phyloP scores from a whole-genome alignment of 192 early-diverging fungal genomes.

The Backusella tuberculispora region DNA sequence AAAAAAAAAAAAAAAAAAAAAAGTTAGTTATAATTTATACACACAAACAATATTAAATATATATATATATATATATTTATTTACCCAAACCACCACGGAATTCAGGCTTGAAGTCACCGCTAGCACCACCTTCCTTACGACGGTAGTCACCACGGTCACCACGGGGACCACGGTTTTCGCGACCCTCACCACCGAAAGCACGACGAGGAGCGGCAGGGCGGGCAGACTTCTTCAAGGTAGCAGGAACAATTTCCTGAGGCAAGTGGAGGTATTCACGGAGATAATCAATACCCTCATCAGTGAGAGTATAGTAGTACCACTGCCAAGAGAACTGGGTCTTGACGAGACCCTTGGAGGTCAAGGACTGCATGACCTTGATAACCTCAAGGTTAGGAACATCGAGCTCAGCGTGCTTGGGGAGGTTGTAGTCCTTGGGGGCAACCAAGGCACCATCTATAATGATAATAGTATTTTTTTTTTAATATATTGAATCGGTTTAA shows the following conservation, averaged over 20 bases:
- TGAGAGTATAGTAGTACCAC: slow-evolving; percentile 99
- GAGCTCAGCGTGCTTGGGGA: slow-evolving; percentile 94
- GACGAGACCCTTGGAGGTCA: slow-evolving; percentile 91
- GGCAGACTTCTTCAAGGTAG: no score
- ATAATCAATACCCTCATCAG: slow-evolving; percentile 97
- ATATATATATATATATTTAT: neutral
- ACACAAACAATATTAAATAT: no score
- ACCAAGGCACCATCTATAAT: slow-evolving; percentile 95
- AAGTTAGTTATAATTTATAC: neutral
- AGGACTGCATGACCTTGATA: slow-evolving; percentile 98
- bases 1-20: no score
- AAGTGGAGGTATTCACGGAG: slow-evolving; percentile 97
- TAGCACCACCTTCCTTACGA: slow-evolving; percentile 91
- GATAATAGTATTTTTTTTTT: no score
- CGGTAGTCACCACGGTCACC: slow-evolving; percentile 87
- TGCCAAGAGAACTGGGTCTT: no score
- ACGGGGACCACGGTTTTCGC: slow-evolving; percentile 61
- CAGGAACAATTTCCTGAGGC: slow-evolving; percentile 95
- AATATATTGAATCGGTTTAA: neutral
- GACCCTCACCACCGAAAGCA: slow-evolving; percentile 70
- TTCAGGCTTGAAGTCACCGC: no score
- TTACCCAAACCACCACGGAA: slow-evolving; percentile 85
- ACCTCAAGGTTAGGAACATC: slow-evolving; percentile 98
- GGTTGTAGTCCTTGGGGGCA: slow-evolving; percentile 99
- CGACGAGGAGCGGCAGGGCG: slow-evolving; percentile 75